Evolutionary conservation across 805 yeast genomes (phyloP).

Genomic region (Yarrowia yakushimensis): DNA sequence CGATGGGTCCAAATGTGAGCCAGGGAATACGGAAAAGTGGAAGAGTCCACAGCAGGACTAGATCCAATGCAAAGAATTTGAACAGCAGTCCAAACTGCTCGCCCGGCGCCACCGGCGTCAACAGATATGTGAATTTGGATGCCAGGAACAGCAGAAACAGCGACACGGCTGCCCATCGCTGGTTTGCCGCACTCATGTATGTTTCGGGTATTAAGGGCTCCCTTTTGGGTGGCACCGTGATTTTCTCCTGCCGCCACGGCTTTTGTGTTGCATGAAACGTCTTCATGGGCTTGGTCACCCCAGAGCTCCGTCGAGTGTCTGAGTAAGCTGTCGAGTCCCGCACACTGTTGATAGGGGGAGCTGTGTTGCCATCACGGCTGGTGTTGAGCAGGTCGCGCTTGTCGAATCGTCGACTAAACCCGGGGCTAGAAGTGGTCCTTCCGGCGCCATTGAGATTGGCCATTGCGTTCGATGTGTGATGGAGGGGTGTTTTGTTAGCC

Average conservation of each 20-base stretch:
- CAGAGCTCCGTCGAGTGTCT: neutral
- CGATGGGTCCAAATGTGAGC: constrained; percentile 58
- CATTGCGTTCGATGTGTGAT: neutral
- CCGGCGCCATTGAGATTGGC: constrained; percentile 23
- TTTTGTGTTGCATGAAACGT: constrained; percentile 9
- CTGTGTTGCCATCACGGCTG: neutral
- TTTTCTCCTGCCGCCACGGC: constrained; percentile 17
- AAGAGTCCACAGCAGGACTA: constrained; percentile 61
- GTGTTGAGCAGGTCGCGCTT: constrained; percentile 1
- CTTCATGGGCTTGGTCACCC: constrained; percentile 2
- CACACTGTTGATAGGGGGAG: constrained; percentile 7
- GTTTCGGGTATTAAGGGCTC: constrained; percentile 54
- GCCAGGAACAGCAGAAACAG: constrained; percentile 73
- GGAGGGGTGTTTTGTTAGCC: neutral
- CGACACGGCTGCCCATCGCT: constrained; percentile 63
- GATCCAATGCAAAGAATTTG: constrained; percentile 73
- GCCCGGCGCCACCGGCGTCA: neutral
- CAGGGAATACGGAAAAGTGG: constrained; percentile 76
- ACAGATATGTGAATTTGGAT: constrained; percentile 59
- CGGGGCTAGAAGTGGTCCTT: constrained; percentile 11
- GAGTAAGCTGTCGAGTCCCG: neutral
- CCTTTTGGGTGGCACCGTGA: neutral
- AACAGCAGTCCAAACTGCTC: constrained; percentile 32
- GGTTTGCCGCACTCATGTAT: constrained; percentile 70
- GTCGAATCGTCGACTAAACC: constrained; percentile 8